phyloP scores from a whole-genome alignment of 495 filamentous ascomycete species.

The Neurospora sp. region DNA sequence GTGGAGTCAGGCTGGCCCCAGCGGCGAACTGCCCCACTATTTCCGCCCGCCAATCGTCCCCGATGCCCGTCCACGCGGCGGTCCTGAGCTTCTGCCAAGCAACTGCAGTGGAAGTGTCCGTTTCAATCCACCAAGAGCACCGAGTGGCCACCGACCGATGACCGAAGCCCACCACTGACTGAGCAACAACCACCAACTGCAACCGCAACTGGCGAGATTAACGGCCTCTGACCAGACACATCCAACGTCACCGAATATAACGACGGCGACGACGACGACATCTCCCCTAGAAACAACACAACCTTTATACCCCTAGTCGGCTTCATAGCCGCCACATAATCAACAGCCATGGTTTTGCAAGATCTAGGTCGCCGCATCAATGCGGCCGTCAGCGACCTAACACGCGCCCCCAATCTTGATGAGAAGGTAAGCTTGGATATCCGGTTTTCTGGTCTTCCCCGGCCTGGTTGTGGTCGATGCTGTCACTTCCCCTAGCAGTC shows the following conservation, averaged over 20 bases:
- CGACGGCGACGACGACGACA: background rate
- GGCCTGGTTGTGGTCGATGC: no score
- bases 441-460: background rate
- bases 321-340: background rate
- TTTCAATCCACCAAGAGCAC: background rate
- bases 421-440: conserved; percentile 62
- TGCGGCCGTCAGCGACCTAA: conserved; percentile 87
- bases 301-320: background rate
- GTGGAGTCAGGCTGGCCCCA: background rate
- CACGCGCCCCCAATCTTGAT: conserved; percentile 81
- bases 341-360: conserved; percentile 80
- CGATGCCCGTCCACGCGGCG: background rate
- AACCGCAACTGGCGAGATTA: background rate
- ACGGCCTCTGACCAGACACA: background rate
- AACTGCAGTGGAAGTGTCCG: background rate
- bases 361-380: conserved; percentile 98
- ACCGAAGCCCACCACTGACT: background rate
- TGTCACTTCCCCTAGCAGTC: background rate
- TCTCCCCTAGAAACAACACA: background rate
- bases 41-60: background rate
- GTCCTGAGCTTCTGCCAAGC: background rate
- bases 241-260: background rate
- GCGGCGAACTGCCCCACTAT: background rate
- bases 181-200: background rate
- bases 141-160: background rate